Conservation (phyloP, 495 filamentous ascomycete genomes). For the Daldinia vernicosa region DNA sequence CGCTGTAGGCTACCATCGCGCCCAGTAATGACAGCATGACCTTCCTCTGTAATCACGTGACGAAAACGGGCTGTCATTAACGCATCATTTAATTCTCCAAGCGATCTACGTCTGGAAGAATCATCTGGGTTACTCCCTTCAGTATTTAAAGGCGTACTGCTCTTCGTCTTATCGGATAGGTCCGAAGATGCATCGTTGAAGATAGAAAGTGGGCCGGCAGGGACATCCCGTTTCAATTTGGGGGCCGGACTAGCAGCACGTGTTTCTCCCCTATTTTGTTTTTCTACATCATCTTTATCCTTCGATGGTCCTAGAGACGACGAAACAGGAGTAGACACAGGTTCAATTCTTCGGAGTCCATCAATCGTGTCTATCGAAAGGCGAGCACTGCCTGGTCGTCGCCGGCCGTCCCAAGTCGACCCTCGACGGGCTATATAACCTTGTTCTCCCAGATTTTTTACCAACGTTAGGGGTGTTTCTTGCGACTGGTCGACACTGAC, state of each 20-base stretch:
- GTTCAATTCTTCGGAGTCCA: conserved; percentile 10
- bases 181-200: conserved; percentile 51
- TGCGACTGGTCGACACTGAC: conserved; percentile 72
- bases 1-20: conserved; percentile 73
- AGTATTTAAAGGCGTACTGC: not conserved
- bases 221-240: conserved; percentile 38
- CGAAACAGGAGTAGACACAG: conserved; percentile 11
- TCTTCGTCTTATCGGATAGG: conserved; percentile 35
- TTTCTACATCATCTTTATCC: not conserved
- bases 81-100: conserved; percentile 46
- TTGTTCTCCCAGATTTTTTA: conserved; percentile 47
- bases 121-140: conserved; percentile 18
- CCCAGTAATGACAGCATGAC: conserved; percentile 88
- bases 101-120: conserved; percentile 35
- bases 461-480: conserved; percentile 41
- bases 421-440: conserved; percentile 41
- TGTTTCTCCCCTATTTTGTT: conserved; percentile 34
- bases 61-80: conserved; percentile 76
- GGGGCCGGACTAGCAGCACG: conserved; percentile 43
- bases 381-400: conserved; percentile 23
- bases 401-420: conserved; percentile 42
- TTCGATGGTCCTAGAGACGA: conserved; percentile 11
- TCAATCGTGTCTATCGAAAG: conserved; percentile 16
- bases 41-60: conserved; percentile 79
- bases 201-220: conserved; percentile 37